Percentiles rank a stretch among this genome's conserved stretches.
These are phyloP conservation scores for Misopates orontium DNA, from an alignment of 257 asterid species.

Conservation along the genomic window DNA sequence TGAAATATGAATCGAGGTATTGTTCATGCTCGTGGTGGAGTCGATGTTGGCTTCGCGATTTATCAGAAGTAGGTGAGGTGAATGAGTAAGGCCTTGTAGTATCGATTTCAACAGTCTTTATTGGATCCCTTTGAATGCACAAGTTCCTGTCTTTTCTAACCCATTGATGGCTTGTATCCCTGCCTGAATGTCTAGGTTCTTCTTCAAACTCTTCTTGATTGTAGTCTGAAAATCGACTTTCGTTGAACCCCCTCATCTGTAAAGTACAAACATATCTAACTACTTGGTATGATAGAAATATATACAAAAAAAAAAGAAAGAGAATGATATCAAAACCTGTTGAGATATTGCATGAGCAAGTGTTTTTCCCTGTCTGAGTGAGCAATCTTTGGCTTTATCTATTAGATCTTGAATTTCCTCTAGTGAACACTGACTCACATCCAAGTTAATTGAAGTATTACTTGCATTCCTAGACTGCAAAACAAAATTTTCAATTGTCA, in stretches of 20 bases:
- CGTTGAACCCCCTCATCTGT: slow-evolving; percentile 45
- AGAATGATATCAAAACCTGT: slow-evolving; percentile 39
- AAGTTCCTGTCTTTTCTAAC: slow-evolving; percentile 35
- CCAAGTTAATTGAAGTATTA: slow-evolving; percentile 22
- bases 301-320: background rate
- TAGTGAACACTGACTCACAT: slow-evolving; percentile 24
- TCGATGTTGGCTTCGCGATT: slow-evolving; percentile 25
- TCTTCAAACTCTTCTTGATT: slow-evolving; percentile 18
- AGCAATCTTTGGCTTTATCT: slow-evolving; percentile 44
- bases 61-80: slow-evolving; percentile 22
- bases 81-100: slow-evolving; percentile 36
- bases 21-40: slow-evolving; percentile 10
- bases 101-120: slow-evolving; percentile 54
- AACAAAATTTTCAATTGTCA: background rate
- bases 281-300: background rate
- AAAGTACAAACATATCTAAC: background rate
- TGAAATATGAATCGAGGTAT: background rate
- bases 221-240: slow-evolving; percentile 32
- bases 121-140: slow-evolving; percentile 36
- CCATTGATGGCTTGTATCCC: slow-evolving; percentile 10
- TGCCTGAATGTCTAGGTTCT: slow-evolving; percentile 17
- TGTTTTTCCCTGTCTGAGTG: slow-evolving; percentile 46
- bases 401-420: slow-evolving; percentile 45
- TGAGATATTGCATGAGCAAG: slow-evolving; percentile 65
- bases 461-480: slow-evolving; percentile 41